A percentile compares a stretch with the other conserved stretches of the same genome.
phyloP scores from a whole-genome alignment of 2,329 filamentous ascomycete species.

The Dothidotthia symphoricarpi region DNA sequence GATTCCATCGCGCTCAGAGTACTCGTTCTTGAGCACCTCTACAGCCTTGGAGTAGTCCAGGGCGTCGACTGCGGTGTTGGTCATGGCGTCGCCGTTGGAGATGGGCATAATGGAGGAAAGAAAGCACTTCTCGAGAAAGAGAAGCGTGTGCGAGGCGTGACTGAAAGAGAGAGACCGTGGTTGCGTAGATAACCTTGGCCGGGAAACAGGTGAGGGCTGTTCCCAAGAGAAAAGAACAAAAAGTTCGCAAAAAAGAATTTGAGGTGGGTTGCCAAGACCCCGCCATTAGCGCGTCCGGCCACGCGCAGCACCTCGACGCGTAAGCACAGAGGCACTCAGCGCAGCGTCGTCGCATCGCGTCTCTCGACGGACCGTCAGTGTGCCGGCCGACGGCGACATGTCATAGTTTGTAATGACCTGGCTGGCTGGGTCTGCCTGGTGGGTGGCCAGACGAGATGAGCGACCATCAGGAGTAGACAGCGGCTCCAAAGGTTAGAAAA shows the following conservation, averaged over 20 bases:
- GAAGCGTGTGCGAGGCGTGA: constrained; percentile 21
- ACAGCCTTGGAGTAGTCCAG: constrained; percentile 74
- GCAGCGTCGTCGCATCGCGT: no score
- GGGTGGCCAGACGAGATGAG: no score
- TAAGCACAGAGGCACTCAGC: no score
- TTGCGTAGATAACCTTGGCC: constrained; percentile 48
- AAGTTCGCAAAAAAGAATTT: constrained; percentile 19
- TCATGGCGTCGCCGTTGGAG: constrained; percentile 61
- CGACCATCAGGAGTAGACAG: no score
- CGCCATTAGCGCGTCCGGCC: no score
- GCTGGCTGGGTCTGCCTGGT: no score
- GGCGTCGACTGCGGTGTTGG: constrained; percentile 54
- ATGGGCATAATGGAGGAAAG: constrained; percentile 63
- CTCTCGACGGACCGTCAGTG: no score
- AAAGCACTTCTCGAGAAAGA: constrained; percentile 33
- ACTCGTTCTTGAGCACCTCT: constrained; percentile 74
- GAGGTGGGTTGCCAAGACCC: no score
- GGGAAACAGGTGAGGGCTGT: constrained; percentile 57
- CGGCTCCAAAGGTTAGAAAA: no score
- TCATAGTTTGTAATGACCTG: no score
- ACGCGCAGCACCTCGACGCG: no score
- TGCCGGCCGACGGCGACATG: no score
- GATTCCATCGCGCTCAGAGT: constrained; percentile 79
- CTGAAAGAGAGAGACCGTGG: constrained; percentile 33
- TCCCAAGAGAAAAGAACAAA: constrained; percentile 51